Evolutionary conservation across 371 early-diverging fungal genomes (phyloP).

Genomic region (Conidiobolus incongruus): DNA sequence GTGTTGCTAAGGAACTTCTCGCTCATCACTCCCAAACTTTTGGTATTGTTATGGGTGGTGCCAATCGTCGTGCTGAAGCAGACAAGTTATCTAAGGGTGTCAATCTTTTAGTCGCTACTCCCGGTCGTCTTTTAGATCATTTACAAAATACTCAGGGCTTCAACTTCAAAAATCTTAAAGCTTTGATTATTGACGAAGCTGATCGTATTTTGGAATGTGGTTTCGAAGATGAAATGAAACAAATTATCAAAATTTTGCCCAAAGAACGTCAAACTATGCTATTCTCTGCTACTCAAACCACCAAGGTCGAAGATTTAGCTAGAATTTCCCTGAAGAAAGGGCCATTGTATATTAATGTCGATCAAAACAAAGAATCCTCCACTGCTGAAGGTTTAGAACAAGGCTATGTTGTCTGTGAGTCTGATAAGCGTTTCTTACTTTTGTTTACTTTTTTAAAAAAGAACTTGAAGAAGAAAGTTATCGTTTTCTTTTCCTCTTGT

Average conservation of each 20-base stretch:
- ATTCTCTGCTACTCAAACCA: slow-evolving; percentile 97
- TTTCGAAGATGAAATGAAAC: slow-evolving; percentile 96
- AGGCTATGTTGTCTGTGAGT: slow-evolving; percentile 83
- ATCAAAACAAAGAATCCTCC: slow-evolving; percentile 69
- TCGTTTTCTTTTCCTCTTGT: slow-evolving; percentile 92
- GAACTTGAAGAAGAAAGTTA: slow-evolving; percentile 86
- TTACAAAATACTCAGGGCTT: slow-evolving; percentile 88
- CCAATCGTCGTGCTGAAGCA: slow-evolving; percentile 86
- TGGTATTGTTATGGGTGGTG: slow-evolving; percentile 95
- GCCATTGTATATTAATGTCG: slow-evolving; percentile 91
- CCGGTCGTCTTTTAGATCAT: slow-evolving; percentile 95
- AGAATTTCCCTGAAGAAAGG: slow-evolving; percentile 76
- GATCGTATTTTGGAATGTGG: slow-evolving; percentile 96
- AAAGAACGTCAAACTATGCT: slow-evolving; percentile 83
- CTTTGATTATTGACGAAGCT: slow-evolving; percentile 95
- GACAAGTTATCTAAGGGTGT: slow-evolving; percentile 85
- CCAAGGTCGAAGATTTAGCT: slow-evolving; percentile 91
- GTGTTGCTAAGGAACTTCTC: slow-evolving; percentile 84
- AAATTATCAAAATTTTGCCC: slow-evolving; percentile 78
- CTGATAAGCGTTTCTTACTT: slow-evolving; percentile 75
- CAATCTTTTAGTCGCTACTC: slow-evolving; percentile 91
- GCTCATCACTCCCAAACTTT: slow-evolving; percentile 84
- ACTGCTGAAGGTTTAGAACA: slow-evolving; percentile 91
- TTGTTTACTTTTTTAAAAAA: slow-evolving; percentile 81
- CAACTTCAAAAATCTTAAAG: slow-evolving; percentile 69